Base-by-base conservation (phyloP, 805 yeast species). In the Jamesozyma piceae region DNA sequence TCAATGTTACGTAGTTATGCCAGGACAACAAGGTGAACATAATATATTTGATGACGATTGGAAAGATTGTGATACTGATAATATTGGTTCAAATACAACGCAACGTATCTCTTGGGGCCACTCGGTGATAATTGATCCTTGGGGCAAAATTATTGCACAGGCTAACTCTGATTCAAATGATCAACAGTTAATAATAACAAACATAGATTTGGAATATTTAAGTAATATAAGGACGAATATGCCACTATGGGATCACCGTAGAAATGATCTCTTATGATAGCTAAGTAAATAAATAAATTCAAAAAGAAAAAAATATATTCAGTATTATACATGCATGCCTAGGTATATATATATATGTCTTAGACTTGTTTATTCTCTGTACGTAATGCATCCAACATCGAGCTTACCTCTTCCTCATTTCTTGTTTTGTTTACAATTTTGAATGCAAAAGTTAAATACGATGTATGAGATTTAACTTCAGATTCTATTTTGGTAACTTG, bases 401-500 rank as follows among this genome's bases (percentile, higher is more conserved):
- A 8, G 11, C 6, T 11, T 11, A 24, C 28, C 28, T 24, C 28
- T 6, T 41, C 42, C 29, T 45, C 54, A 24, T 49, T 38, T 47
- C 57, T 52, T 36, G 50, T 35, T 31, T 48, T 51, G 34, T 57
- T 47, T 8, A 54, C 54, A 47, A 63, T 62, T 50, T 66, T 72
- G 45, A 69, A 72, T 20, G 98, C 99, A 72, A 92, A 92, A 2
- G 96, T 86, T 55, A 92, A 66, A 58, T 87, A 92, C 0, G 96
- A 86, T 0, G 99, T 92, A 54, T 92, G 99, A 5, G 88, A 81
- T 65, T 90, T 90, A 53, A 90, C 71, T 58, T 92, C 97, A 3
- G 79, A 54, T 60, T 90, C 98, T 8, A 80, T 69, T 59, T 78
- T 81, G 15, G 95, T 78, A n/a, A 89, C 92, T 51, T 85, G 73